These are phyloP conservation scores for Colletotrichum sp. DNA, from an alignment of 2,329 filamentous ascomycete species.

Conservation along the genomic window DNA sequence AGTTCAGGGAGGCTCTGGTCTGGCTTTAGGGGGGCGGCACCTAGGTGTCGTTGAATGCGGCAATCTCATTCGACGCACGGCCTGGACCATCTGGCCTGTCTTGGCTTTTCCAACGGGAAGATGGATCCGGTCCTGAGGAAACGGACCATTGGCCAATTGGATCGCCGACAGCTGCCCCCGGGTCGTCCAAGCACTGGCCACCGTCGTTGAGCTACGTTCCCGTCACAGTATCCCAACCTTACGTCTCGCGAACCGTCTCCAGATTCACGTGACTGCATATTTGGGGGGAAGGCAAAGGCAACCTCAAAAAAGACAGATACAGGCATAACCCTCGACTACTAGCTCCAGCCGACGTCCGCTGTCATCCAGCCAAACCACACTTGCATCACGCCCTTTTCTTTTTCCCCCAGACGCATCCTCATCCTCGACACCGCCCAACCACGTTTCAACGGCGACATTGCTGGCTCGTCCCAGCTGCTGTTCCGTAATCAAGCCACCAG, in stretches of 20 bases:
- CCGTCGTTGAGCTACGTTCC: not conserved
- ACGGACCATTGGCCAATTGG: not conserved
- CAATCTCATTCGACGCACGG: not conserved
- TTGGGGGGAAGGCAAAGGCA: not conserved
- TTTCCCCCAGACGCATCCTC: not conserved
- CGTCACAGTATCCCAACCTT: not conserved
- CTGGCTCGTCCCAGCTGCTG: not conserved
- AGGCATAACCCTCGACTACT: not conserved
- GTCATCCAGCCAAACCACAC: not conserved
- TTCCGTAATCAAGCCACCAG: not conserved
- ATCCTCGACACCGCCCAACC: not conserved
- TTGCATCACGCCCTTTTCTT: not conserved
- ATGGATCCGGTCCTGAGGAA: conserved; percentile 6
- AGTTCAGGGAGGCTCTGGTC: not conserved
- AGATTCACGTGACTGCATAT: not conserved
- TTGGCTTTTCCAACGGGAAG: not conserved
- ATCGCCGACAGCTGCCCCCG: not conserved
- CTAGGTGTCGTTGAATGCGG: conserved; percentile 1
- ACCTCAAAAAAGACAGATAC: not conserved
- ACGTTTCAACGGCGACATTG: not conserved
- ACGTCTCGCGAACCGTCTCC: not conserved
- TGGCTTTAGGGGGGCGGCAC: not conserved
- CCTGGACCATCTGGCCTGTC: not conserved
- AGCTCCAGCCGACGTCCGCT: not conserved
- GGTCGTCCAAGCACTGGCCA: not conserved